Evolutionary conservation across 164 flowering plant species (phyloP).

Genomic region (Stephania yunnanensis): DNA sequence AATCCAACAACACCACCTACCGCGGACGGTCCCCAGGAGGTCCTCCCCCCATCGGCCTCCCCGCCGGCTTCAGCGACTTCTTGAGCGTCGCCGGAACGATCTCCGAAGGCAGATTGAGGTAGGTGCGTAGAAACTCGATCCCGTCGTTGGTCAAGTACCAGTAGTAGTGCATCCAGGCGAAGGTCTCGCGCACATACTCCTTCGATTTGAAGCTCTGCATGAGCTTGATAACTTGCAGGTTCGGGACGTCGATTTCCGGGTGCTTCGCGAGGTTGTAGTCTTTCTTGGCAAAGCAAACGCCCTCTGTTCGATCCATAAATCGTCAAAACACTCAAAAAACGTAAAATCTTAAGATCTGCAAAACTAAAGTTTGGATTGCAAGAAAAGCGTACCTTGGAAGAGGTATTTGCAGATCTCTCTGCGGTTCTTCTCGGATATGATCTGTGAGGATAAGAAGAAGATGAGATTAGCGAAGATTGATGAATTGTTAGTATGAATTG

Average conservation of each 20-base stretch:
- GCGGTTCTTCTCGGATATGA: constrained; percentile 58
- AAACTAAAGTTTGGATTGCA: neutral
- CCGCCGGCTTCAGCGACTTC: constrained; percentile 42
- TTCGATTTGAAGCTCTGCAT: constrained; percentile 75
- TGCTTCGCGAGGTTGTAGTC: constrained; percentile 55
- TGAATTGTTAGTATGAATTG: too few species aligned
- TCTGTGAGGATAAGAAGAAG: constrained; percentile 24
- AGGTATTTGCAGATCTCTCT: constrained; percentile 60
- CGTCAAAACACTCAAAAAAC: neutral
- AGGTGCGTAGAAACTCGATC: constrained; percentile 47
- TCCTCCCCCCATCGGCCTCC: constrained; percentile 44
- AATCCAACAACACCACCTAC: constrained; percentile 13
- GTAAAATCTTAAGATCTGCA: too few species aligned
- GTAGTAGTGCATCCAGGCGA: constrained; percentile 63
- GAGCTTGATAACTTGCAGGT: constrained; percentile 58
- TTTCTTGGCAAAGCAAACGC: constrained; percentile 55
- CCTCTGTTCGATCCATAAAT: constrained; percentile 31
- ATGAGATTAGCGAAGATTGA: neutral
- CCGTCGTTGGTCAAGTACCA: constrained; percentile 63
- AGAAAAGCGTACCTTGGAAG: constrained; percentile 40
- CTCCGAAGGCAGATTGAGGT: constrained; percentile 55
- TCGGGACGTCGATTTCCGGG: constrained; percentile 58
- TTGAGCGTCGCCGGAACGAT: constrained; percentile 58
- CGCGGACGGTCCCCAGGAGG: constrained; percentile 46
- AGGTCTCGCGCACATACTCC: constrained; percentile 61